Percentiles rank a stretch among this genome's conserved stretches.
Conservation (phyloP, 805 yeast species). For the Dipodascopsis tothii region DNA sequence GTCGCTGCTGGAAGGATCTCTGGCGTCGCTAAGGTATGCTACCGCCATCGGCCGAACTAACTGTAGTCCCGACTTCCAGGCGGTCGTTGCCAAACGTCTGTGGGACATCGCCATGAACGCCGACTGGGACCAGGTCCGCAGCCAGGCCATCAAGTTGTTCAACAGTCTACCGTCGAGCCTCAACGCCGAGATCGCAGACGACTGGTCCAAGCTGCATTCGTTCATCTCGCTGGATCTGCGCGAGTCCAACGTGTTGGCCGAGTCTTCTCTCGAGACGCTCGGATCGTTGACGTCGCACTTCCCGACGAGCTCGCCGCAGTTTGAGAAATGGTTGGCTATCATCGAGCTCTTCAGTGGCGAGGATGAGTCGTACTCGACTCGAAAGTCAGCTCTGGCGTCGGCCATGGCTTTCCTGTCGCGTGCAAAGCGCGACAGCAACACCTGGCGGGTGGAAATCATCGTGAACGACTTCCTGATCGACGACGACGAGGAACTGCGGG, state of each 20-base stretch:
- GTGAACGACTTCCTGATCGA: slow-evolving; percentile 42
- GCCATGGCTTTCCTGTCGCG: slow-evolving; percentile 32
- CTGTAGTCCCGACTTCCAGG: not conserved
- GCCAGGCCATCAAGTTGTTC: slow-evolving; percentile 25
- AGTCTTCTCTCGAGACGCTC: slow-evolving; percentile 45
- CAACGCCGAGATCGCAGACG: too few relatives aligned
- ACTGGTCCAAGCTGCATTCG: too few relatives aligned
- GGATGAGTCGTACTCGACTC: slow-evolving; percentile 37
- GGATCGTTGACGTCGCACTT: slow-evolving; percentile 38
- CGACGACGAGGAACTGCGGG: slow-evolving; percentile 59
- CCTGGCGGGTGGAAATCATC: slow-evolving; percentile 1
- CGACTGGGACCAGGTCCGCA: slow-evolving; percentile 26
- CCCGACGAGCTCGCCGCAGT: slow-evolving; percentile 18
- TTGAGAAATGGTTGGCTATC: slow-evolving; percentile 29
- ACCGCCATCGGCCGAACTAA: not conserved
- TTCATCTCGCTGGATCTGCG: too few relatives aligned
- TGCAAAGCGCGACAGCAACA: slow-evolving; percentile 1
- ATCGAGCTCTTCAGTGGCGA: slow-evolving; percentile 36
- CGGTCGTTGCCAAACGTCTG: not conserved
- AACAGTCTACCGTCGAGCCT: too few relatives aligned
- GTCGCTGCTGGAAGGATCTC: not conserved
- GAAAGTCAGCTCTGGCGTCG: slow-evolving; percentile 43
- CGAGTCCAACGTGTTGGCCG: slow-evolving; percentile 38
- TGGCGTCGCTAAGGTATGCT: not conserved
- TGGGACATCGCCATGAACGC: slow-evolving; percentile 21